Evolutionary conservation across 345 rosid species (phyloP), one percentile per base, ranked within the genome.

Genomic region (Eucalyptus lansdowneana): DNA sequence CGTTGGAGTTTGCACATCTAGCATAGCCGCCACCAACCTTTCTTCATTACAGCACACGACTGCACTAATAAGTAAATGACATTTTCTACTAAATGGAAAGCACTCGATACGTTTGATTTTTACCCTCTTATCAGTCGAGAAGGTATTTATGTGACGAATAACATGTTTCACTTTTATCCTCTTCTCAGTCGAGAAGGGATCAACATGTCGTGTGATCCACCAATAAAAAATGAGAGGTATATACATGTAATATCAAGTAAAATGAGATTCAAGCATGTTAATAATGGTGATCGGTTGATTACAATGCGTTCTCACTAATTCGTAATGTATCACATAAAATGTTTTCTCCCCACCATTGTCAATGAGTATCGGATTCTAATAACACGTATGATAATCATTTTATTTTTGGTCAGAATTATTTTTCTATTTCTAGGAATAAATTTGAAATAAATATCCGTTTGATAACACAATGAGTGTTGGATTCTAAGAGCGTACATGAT

Each of bases 351-450:
- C 17, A 27, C 8, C 5, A 1, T 25, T 60, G 67, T 60, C n/a
- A 60, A 27, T 27, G 8, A 60, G 67, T 12, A 2, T 12, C 6
- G 15, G 67, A 60, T 27, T 60, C 16, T 27, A 16, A 51, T 51
- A 7, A 2, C 56, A 17, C 2, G 2, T 7, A 51, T 50, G 19
- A 15, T 50, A 50, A 50, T 51, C 56, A 7, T 53, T 53, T 53
- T 53, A 17, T 17, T 7, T 53, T 0, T 17, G 0, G 0, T 17
- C 56, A 51, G 0, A 53, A 17, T 0, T 3, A 7, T 7, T 17
- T 53, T 53, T 53, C 2, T 53, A 7, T 53, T 53, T 0, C 0
- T 0, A 53, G 0, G 22, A 53, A 53, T 53, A 19, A 53, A 1
- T 53, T 53, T 17, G 24, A 8, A 53, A 53, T 53, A 19, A 53